Percentiles rank a stretch among this genome's conserved stretches.
Conservation (phyloP, 352 stramenopile species). For the Pythium phragmiticola region DNA sequence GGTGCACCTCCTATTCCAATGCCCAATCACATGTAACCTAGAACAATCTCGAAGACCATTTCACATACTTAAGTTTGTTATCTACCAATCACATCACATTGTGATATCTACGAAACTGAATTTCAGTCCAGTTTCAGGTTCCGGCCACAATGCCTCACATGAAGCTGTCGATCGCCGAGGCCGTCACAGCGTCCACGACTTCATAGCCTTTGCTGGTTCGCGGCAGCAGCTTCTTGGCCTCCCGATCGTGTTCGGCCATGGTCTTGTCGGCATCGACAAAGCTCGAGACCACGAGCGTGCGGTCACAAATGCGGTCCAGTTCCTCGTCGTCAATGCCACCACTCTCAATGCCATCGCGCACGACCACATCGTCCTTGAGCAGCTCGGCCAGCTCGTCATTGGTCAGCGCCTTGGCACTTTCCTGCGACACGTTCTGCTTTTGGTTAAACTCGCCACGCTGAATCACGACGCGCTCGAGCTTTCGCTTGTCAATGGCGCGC, state of each 20-base stretch:
- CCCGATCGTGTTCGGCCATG: slow-evolving; percentile 18
- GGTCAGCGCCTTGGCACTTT: slow-evolving; percentile 46
- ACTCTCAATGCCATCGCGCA: slow-evolving; percentile 70
- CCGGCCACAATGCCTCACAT: slow-evolving; percentile 23
- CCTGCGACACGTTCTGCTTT: slow-evolving; percentile 28
- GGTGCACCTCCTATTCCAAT: not conserved
- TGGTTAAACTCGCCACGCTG: slow-evolving; percentile 83
- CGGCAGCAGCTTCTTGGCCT: slow-evolving; percentile 35
- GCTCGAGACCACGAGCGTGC: slow-evolving; percentile 69
- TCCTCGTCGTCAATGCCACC: slow-evolving; percentile 71
- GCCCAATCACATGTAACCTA: slow-evolving; percentile 9
- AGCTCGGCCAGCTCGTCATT: slow-evolving; percentile 76
- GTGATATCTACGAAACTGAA: not conserved
- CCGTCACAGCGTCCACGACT: slow-evolving; percentile 59
- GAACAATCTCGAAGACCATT: not conserved
- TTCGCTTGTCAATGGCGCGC: slow-evolving; percentile 89
- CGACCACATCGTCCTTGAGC: slow-evolving; percentile 69
- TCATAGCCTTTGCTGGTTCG: slow-evolving; percentile 74
- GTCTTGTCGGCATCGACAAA: slow-evolving; percentile 52
- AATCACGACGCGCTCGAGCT: slow-evolving; percentile 88
- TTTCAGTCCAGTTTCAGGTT: not conserved
- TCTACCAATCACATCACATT: slow-evolving; percentile 18
- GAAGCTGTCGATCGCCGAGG: slow-evolving; percentile 73
- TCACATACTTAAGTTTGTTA: slow-evolving; percentile 19
- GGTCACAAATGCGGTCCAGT: slow-evolving; percentile 61